phyloP scores from a whole-genome alignment of 768 basidiomycete genomes.

The Tephrocybe sp. region DNA sequence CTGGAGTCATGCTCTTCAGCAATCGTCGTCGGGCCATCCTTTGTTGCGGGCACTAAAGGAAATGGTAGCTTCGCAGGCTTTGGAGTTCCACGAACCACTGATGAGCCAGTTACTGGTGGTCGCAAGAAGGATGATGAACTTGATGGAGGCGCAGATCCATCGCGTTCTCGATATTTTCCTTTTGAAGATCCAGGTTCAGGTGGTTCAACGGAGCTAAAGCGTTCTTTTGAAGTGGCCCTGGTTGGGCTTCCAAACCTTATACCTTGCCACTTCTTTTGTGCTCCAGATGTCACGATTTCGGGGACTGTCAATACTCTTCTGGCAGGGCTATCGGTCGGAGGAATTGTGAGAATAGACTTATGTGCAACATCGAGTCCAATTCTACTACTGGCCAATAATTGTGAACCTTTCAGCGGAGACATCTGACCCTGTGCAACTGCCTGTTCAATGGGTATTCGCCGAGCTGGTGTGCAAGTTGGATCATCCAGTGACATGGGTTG shows the following conservation, averaged over 20 bases:
- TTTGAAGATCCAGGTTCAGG: slow-evolving; percentile 13
- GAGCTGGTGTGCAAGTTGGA: slow-evolving; percentile 57
- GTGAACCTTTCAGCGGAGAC: slow-evolving; percentile 46
- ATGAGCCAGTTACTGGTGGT: not conserved
- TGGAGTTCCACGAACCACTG: slow-evolving; percentile 1
- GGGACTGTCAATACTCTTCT: slow-evolving; percentile 32
- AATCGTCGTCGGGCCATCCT: slow-evolving; percentile 23
- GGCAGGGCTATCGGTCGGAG: slow-evolving; percentile 40
- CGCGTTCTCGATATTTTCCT: slow-evolving; percentile 6
- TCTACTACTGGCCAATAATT: slow-evolving; percentile 28
- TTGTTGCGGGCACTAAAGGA: slow-evolving; percentile 27
- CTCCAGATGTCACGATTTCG: slow-evolving; percentile 34
- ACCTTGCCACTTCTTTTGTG: slow-evolving; percentile 28
- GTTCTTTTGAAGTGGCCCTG: slow-evolving; percentile 22
- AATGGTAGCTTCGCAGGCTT: slow-evolving; percentile 30
- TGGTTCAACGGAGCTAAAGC: slow-evolving; percentile 32
- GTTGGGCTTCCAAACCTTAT: slow-evolving; percentile 28
- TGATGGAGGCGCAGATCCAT: slow-evolving; percentile 11
- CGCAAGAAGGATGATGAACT: not conserved
- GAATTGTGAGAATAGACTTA: slow-evolving; percentile 29
- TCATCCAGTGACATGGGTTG: slow-evolving; percentile 33
- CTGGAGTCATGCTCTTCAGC: slow-evolving; percentile 27
- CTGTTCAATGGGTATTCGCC: slow-evolving; percentile 57
- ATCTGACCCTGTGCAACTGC: slow-evolving; percentile 50
- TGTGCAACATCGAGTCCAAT: slow-evolving; percentile 9